Evolutionary conservation across 768 basidiomycete species (phyloP).

Genomic region (Tremella yokohamensis): DNA sequence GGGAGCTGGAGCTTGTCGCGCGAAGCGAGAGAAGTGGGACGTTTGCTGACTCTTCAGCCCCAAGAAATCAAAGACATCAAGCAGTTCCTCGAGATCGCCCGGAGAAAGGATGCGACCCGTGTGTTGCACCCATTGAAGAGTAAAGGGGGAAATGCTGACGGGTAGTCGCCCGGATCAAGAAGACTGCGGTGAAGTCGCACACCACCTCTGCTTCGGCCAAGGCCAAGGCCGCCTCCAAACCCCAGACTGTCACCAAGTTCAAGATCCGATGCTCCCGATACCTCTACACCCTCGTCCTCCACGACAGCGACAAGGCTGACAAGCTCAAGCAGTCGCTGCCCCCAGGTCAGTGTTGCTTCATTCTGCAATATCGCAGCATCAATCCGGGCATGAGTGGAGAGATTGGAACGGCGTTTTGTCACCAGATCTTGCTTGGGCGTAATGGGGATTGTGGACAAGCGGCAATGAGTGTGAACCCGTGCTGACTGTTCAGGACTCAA

Average conservation of each 20-base stretch:
- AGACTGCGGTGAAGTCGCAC: conserved; percentile 56
- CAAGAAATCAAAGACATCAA: conserved; percentile 99
- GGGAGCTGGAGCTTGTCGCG: not conserved
- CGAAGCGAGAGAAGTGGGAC: not conserved
- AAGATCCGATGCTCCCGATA: conserved; percentile 90
- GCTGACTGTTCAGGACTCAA: conserved; percentile 39
- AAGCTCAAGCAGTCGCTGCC: conserved; percentile 93
- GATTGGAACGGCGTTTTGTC: not conserved
- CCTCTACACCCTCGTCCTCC: conserved; percentile 85
- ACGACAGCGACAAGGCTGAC: conserved; percentile 97
- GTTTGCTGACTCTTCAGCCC: conserved; percentile 59
- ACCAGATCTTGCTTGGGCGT: not conserved
- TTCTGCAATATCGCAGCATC: not conserved
- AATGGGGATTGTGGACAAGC: not conserved
- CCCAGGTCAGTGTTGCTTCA: conserved; percentile 64
- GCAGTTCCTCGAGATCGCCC: conserved; percentile 93
- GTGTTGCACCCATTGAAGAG: conserved; percentile 52
- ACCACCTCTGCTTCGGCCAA: conserved; percentile 39
- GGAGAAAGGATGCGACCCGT: conserved; percentile 96
- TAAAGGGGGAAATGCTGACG: not conserved
- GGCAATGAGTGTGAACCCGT: not conserved
- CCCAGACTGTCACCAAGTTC: conserved; percentile 71
- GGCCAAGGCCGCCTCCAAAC: conserved; percentile 33
- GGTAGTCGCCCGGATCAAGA: conserved; percentile 95
- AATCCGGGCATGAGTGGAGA: too few relatives aligned